Evolutionary conservation across 1,139 yeast genomes (phyloP).

Genomic region (Magnusiomyces clavatus): DNA sequence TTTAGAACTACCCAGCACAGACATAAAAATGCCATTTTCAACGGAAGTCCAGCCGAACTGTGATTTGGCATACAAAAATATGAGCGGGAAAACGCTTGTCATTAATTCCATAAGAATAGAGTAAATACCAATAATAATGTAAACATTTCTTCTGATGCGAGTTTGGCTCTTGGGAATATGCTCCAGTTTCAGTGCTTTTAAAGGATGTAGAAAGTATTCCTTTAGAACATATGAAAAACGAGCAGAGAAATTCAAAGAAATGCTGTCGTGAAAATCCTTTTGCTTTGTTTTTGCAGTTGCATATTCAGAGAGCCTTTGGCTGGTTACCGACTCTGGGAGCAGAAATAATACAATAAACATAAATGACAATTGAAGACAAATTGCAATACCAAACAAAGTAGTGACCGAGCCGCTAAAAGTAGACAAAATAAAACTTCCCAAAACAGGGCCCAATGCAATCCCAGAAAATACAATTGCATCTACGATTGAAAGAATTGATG

Average conservation of each 20-base stretch:
- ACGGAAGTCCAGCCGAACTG: slow-evolving; percentile 52
- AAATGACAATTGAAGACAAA: slow-evolving; percentile 22
- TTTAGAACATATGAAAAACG: neutral
- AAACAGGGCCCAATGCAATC: slow-evolving; percentile 54
- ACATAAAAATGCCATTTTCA: slow-evolving; percentile 52
- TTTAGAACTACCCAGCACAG: slow-evolving; percentile 44
- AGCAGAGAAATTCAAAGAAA: neutral
- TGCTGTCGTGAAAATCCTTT: too few relatives aligned
- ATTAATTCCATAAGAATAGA: slow-evolving; percentile 34
- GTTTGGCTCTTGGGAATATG: slow-evolving; percentile 34
- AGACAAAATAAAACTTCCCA: slow-evolving; percentile 40
- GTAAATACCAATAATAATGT: slow-evolving; percentile 44
- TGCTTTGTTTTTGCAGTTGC: too few relatives aligned
- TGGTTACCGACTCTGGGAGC: slow-evolving; percentile 45
- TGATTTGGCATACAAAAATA: slow-evolving; percentile 52
- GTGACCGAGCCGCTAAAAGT: slow-evolving; percentile 23
- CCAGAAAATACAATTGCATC: slow-evolving; percentile 56
- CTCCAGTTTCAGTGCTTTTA: slow-evolving; percentile 34
- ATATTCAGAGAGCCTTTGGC: neutral
- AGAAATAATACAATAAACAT: slow-evolving; percentile 34
- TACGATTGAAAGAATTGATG: slow-evolving; percentile 47
- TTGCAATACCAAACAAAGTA: slow-evolving; percentile 25
- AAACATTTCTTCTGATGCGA: slow-evolving; percentile 39
- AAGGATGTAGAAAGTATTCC: slow-evolving; percentile 35
- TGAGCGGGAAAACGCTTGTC: slow-evolving; percentile 38